Percentiles rank a stretch among this genome's conserved stretches.
Evolutionary conservation across 352 stramenopile genomes (phyloP).

Genomic region (Globisporangium splendens): DNA sequence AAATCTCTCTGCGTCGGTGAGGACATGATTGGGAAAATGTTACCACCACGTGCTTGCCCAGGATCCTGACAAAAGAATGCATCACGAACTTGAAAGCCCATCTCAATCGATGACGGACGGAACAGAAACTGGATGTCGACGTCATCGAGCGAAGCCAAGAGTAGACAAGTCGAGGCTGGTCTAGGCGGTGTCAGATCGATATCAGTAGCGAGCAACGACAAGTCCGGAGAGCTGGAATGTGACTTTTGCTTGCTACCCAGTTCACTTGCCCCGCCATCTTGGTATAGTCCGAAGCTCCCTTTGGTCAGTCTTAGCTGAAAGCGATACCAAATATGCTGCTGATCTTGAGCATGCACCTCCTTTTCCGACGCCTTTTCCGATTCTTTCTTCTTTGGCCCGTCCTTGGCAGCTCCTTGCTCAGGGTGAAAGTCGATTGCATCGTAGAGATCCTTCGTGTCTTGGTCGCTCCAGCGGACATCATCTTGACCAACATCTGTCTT

Average conservation of each 20-base stretch:
- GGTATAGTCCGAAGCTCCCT: constrained; percentile 47
- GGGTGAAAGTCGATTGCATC: constrained; percentile 82
- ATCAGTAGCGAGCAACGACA: background rate
- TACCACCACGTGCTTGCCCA: constrained; percentile 1
- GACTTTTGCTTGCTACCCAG: constrained; percentile 10
- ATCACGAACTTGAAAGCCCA: constrained; percentile 66
- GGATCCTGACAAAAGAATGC: constrained; percentile 55
- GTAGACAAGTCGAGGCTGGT: constrained; percentile 5
- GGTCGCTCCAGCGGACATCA: constrained; percentile 79
- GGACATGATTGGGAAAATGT: background rate
- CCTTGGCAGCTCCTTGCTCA: constrained; percentile 20
- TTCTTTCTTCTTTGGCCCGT: constrained; percentile 8
- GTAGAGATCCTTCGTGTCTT: constrained; percentile 78
- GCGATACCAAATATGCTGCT: constrained; percentile 77
- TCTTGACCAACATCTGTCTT: constrained; percentile 8
- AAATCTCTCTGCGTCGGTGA: constrained; percentile 27
- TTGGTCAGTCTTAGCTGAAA: constrained; percentile 61
- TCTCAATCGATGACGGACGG: constrained; percentile 54
- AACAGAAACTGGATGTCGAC: constrained; percentile 75
- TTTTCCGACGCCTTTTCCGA: constrained; percentile 1
- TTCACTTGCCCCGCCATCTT: constrained; percentile 28
- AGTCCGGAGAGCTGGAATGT: constrained; percentile 4
- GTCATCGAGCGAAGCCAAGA: constrained; percentile 47
- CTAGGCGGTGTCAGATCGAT: constrained; percentile 1
- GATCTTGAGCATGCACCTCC: constrained; percentile 20